Percentiles rank a stretch among this genome's conserved stretches.
Conservation (phyloP, 768 basidiomycete genomes). For the Lentinula detonsa region DNA sequence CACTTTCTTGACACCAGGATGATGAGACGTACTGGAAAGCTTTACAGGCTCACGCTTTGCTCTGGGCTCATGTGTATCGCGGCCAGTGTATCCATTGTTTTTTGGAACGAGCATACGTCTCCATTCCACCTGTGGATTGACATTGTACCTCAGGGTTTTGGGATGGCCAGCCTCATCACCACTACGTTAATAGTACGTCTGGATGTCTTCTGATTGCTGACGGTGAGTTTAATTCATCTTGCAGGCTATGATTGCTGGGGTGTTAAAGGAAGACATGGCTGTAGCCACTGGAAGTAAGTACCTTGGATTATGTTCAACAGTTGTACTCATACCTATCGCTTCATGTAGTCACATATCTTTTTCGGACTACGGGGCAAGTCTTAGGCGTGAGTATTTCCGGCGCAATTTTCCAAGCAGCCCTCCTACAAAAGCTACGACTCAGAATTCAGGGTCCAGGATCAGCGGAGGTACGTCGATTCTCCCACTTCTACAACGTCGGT, state of each 20-base stretch:
- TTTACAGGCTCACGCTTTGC: conserved; percentile 56
- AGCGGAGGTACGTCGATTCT: conserved; percentile 39
- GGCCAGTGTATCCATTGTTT: conserved; percentile 53
- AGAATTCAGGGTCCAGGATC: conserved; percentile 77
- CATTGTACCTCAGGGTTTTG: conserved; percentile 76
- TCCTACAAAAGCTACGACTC: conserved; percentile 61
- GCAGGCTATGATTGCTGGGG: conserved; percentile 83
- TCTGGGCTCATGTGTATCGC: conserved; percentile 57
- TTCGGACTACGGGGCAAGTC: conserved; percentile 92
- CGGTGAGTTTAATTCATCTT: conserved; percentile 8
- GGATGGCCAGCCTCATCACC: conserved; percentile 82
- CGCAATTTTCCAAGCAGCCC: conserved; percentile 75
- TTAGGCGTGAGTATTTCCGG: conserved; percentile 89
- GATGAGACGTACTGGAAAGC: conserved; percentile 82
- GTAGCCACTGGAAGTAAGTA: conserved; percentile 86
- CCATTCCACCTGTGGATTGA: conserved; percentile 68
- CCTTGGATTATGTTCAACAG: conserved; percentile 5
- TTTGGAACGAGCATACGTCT: conserved; percentile 63
- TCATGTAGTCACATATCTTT: conserved; percentile 81
- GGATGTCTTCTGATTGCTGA: conserved; percentile 1
- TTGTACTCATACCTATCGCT: conserved; percentile 1
- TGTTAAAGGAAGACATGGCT: conserved; percentile 76
- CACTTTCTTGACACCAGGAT: conserved; percentile 40
- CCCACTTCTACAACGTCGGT: neutral
- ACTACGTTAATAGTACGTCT: conserved; percentile 72